Evolutionary conservation across 805 yeast genomes (phyloP), one percentile per base, ranked within the genome.

Genomic region (Kodamaea restingae): DNA sequence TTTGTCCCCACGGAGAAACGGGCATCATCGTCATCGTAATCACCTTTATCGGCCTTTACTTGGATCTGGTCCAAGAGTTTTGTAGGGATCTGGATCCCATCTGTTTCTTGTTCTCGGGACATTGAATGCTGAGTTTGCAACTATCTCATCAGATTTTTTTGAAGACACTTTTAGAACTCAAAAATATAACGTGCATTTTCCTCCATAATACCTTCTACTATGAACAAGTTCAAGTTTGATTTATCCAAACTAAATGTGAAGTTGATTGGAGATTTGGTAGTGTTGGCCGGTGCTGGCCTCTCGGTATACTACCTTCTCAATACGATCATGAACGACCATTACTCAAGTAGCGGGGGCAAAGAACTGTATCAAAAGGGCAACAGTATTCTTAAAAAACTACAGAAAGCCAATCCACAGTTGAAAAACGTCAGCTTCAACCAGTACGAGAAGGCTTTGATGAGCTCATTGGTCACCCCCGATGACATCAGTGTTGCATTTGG

Each of bases 391-490:
- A 65, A 60, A 42, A 58, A 56, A 34, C 44, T 68, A 18, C 67
- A 62, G 41, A 40, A 62, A 14, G 56, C 72, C 8, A 77, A 82
- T 48, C 95, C 97, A 0, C 70, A 67, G 0, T 64, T 72, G 20
- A 63, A 73, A 39, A 67, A 67, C 26, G 55, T 81, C 7, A 73
- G 69, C 7, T 67, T 86, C 30, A 82, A 79, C 49, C 76, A 72
- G 40, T 90, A 93, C 58, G 98, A 93, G 56, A 76, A 77, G 45
- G 68, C 78, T n/a, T 75, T 93, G 2, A 63, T 93, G 41, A 79
- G 84, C 10, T 79, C 84, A 10, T 85, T 91, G 20, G 81, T 93
- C 6, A 76, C 87, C 1, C 95, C 98, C 0, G 81, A 79, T 2
- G 97, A 88, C 42, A 85, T 93, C 31, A 71, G 75, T 18, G 84